A percentile compares a stretch with the other conserved stretches of the same genome.
These are phyloP conservation scores for Ceratocystis ficicola DNA, from an alignment of 2,329 filamentous ascomycete species.

Conservation along the genomic window DNA sequence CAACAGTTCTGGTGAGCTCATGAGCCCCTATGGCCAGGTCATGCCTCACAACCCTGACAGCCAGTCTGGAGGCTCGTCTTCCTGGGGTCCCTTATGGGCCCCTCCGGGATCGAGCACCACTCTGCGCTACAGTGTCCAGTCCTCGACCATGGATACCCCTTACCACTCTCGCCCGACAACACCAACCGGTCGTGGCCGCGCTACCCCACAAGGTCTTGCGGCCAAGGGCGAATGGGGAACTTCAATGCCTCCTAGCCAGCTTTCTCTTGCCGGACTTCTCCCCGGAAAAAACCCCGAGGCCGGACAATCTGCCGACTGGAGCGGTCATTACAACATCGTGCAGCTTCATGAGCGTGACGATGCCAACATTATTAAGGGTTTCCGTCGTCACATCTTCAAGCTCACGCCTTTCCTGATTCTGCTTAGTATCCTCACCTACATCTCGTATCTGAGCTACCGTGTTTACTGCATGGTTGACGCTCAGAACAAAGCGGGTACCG, in stretches of 20 bases:
- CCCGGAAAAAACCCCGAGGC: constrained; percentile 27
- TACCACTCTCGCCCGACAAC: constrained; percentile 26
- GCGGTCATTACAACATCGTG: constrained; percentile 27
- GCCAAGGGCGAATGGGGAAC: constrained; percentile 24
- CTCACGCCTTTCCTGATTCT: constrained; percentile 33
- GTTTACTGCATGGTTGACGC: constrained; percentile 42
- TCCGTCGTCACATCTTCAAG: constrained; percentile 33
- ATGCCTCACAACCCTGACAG: constrained; percentile 15
- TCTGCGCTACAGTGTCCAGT: constrained; percentile 22
- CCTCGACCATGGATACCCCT: constrained; percentile 23
- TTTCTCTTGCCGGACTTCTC: constrained; percentile 33
- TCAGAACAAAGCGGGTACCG: constrained; percentile 32
- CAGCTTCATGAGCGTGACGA: constrained; percentile 35
- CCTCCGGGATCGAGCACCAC: constrained; percentile 17
- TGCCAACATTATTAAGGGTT: constrained; percentile 35
- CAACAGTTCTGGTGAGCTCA: constrained; percentile 15
- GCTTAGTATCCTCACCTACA: constrained; percentile 34
- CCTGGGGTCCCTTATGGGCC: constrained; percentile 20
- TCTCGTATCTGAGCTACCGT: constrained; percentile 39
- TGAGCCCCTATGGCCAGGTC: constrained; percentile 20
- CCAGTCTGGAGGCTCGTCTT: constrained; percentile 15
- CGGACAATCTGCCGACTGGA: constrained; percentile 19
- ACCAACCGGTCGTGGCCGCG: constrained; percentile 28
- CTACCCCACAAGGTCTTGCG: constrained; percentile 25
- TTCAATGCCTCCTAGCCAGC: constrained; percentile 32